Evolutionary conservation across 1,284 basidiomycete species (phyloP).

Genomic region (Ustilago curta): DNA sequence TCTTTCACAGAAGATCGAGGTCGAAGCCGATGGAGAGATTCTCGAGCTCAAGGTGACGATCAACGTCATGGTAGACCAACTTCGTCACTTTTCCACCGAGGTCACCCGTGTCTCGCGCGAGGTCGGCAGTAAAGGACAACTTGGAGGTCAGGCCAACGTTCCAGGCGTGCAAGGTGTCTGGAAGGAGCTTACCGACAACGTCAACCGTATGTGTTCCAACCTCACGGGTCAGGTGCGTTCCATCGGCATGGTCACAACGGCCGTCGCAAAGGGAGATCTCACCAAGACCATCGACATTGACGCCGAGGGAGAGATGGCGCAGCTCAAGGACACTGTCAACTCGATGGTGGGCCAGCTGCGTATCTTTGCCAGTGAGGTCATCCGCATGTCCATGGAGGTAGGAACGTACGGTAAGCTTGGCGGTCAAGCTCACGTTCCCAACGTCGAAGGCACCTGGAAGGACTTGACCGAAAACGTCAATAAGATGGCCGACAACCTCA

Average conservation of each 20-base stretch:
- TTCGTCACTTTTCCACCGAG: conserved; percentile 91
- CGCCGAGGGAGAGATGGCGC: conserved; percentile 92
- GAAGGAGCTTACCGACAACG: conserved; percentile 73
- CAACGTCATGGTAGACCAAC: conserved; percentile 91
- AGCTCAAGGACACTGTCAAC: conserved; percentile 86
- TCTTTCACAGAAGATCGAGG: conserved; percentile 93
- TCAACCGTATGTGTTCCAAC: conserved; percentile 91
- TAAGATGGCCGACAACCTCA: conserved; percentile 71
- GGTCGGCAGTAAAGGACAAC: conserved; percentile 60
- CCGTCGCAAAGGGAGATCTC: conserved; percentile 77
- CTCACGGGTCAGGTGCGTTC: conserved; percentile 92
- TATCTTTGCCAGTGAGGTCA: conserved; percentile 82
- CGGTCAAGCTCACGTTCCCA: conserved; percentile 69
- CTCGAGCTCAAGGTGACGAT: conserved; percentile 97
- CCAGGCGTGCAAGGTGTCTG: conserved; percentile 69
- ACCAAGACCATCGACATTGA: conserved; percentile 75
- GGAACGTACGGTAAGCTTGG: conserved; percentile 68
- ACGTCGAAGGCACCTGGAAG: conserved; percentile 72
- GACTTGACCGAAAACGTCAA: conserved; percentile 71
- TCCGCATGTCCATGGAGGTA: conserved; percentile 69
- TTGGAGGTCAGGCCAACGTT: conserved; percentile 69
- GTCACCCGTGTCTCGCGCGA: conserved; percentile 88
- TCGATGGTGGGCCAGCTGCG: conserved; percentile 88
- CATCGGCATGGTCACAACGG: conserved; percentile 91
- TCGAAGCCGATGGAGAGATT: conserved; percentile 95